Evolutionary conservation across 179 eudicot genomes (phyloP), one percentile per base, ranked within the genome.

Genomic region (Amaranthus tricolor): DNA sequence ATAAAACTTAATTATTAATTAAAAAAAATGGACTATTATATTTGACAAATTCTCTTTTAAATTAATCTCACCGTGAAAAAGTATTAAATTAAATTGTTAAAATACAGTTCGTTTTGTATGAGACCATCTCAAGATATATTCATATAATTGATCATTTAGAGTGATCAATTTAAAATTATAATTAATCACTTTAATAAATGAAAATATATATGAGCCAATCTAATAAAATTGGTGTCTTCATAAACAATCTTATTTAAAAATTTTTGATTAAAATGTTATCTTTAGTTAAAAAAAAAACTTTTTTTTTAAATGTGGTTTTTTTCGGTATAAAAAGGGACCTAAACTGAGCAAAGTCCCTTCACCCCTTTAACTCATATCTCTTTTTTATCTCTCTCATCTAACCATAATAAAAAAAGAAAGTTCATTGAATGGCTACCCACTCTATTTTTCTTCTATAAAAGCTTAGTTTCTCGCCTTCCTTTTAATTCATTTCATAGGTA

Each of bases 351-450:
- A 5, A 60, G 40, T 31, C 12, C 63, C 66, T 49, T 61, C 58
- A 52, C 69, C 70, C 43, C 54, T 44, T 44, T 10, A 16, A 40
- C 16, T 9, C 58, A 12, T 70, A n/a, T n/a, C n/a, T 6, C 6
- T 55, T 13, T 40, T 40, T n/a, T 43, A 5, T 77, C 57, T 65
- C 45, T 31, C 56, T 72, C 44, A 6, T 21, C 49, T 15, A 53
- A 54, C 19, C 8, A 5, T n/a, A 40, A 10, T 9, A 11, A 63
- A 59, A 66, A 14, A 61, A 0, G 5, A 43, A 68, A 66, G 53
- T 80, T 80, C 65, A 71, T 74, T 70, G 82, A 70, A 74, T 75
- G 76, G 72, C 67, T 68, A 70, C 55, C 70, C 75, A 62, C 70
- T 70, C 44, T 19, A 2, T 11, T n/a, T 67, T 60, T 61, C 67